Evolutionary conservation across 2,329 filamentous ascomycete genomes (phyloP), one percentile per base, ranked within the genome.

Genomic region (Aspergillus fischeri): DNA sequence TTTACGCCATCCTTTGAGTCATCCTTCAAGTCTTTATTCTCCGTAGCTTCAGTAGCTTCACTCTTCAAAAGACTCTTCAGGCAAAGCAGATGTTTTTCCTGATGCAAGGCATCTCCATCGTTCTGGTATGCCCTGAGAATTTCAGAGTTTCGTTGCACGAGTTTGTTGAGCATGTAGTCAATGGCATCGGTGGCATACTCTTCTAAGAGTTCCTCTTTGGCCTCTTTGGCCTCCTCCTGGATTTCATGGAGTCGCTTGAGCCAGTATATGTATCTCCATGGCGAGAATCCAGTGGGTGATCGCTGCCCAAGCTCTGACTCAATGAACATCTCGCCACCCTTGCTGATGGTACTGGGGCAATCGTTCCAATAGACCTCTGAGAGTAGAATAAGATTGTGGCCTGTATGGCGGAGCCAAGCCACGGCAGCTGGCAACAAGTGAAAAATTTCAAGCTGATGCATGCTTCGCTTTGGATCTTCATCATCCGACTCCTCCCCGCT

Each of bases 201-300:
- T 47, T 59, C 65, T 1, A 69, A n/a, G 14, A 2, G 2, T 28
- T 62, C 61, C 42, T 68, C 66, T 20, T 58, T 51, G 2, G 60
- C 61, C 45, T 61, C 47, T 4, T 49, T 58, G 1, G 66, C 61
- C 32, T 67, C 51, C 5, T 66, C 64, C 20, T 53, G 52, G 32
- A 67, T 65, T 29, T 65, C 55, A 59, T 66, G 63, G 2, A 68
- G 57, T 52, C 65, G 60, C 59, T 64, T 68, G 3, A 69, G 53
- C 67, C 66, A 69, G 59, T 53, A 69, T 57, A 69, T 60, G 5
- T 53, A 68, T 61, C 67, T 64, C 66, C 63, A 69, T 20, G 63
- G 65, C 6, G 57, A 56, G 49, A 69, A 65, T 49, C 65, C 66
- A 55, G 54, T 27, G 5, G 61, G 62, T 41, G 65, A 55, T 55